phyloP scores from a whole-genome alignment of 2,329 filamentous ascomycete species.

The Arthroderma sp. region DNA sequence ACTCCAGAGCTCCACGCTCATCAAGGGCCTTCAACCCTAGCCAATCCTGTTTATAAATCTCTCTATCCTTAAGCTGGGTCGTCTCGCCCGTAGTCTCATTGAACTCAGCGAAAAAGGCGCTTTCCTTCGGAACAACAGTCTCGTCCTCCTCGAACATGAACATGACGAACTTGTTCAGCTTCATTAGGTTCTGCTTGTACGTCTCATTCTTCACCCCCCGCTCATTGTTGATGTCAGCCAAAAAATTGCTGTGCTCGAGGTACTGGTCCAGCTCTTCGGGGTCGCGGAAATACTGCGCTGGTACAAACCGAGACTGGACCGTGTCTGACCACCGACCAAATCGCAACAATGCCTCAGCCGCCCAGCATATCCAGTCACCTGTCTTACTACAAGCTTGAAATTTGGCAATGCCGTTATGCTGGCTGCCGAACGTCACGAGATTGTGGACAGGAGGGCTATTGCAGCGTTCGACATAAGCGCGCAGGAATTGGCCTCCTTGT shows the following conservation, averaged over 20 bases:
- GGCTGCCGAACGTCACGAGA: conserved; percentile 76
- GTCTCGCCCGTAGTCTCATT: conserved; percentile 51
- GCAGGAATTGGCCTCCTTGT: conserved; percentile 92
- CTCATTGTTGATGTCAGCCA: conserved; percentile 97
- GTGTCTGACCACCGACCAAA: conserved; percentile 67
- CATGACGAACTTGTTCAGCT: conserved; percentile 69
- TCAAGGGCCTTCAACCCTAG: conserved; percentile 70
- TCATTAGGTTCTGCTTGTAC: conserved; percentile 59
- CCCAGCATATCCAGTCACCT: conserved; percentile 68
- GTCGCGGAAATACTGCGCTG: conserved; percentile 88
- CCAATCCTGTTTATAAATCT: conserved; percentile 85
- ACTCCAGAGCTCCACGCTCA: conserved; percentile 62
- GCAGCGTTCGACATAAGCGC: conserved; percentile 79
- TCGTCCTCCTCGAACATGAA: conserved; percentile 78
- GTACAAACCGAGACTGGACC: conserved; percentile 69
- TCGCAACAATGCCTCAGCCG: conserved; percentile 63
- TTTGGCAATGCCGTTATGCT: conserved; percentile 81
- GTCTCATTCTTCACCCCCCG: conserved; percentile 54
- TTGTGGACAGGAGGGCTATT: conserved; percentile 60
- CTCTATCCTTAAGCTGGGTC: conserved; percentile 53
- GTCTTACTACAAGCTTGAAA: conserved; percentile 57
- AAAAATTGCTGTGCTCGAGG: conserved; percentile 67
- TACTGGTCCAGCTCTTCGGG: conserved; percentile 56
- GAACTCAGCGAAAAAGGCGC: conserved; percentile 79
- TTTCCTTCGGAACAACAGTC: conserved; percentile 80